These are phyloP conservation scores for Fusarium scirpi DNA, from an alignment of 2,329 filamentous ascomycete genomes.

Conservation along the genomic window DNA sequence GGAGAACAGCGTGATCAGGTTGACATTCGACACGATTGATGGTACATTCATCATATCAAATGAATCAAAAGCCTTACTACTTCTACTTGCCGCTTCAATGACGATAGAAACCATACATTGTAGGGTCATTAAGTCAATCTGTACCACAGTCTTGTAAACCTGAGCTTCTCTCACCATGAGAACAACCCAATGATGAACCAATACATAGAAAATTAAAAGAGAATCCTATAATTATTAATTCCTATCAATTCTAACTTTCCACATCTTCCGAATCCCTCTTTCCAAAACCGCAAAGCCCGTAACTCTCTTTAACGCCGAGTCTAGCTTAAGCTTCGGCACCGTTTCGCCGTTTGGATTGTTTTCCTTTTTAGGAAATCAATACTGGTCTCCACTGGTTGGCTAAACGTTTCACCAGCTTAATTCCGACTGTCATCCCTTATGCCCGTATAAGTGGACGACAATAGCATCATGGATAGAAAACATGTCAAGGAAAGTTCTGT, in stretches of 20 bases:
- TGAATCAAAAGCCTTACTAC: background rate
- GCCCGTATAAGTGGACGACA: slow-evolving; percentile 12
- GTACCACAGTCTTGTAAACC: background rate
- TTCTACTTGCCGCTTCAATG: background rate
- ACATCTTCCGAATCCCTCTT: background rate
- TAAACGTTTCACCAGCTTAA: slow-evolving; percentile 3
- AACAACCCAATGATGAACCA: background rate
- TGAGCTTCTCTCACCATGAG: background rate
- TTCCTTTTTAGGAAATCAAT: slow-evolving; percentile 41
- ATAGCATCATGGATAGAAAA: slow-evolving; percentile 16
- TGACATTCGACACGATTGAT: background rate
- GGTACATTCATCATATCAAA: background rate
- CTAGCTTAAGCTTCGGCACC: background rate
- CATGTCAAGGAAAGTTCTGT: background rate
- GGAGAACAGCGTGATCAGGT: background rate
- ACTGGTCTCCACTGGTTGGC: background rate
- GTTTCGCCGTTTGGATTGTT: slow-evolving; percentile 9
- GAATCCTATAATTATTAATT: background rate
- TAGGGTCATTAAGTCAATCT: background rate
- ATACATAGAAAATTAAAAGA: background rate
- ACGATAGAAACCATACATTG: background rate
- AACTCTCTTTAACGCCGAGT: background rate
- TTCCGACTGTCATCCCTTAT: slow-evolving; percentile 18
- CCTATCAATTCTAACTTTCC: background rate
- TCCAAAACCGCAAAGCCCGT: background rate